A percentile compares a stretch with the other conserved stretches of the same genome.
phyloP scores from a whole-genome alignment of 495 filamentous ascomycete genomes.

The Penicillium manginii region DNA sequence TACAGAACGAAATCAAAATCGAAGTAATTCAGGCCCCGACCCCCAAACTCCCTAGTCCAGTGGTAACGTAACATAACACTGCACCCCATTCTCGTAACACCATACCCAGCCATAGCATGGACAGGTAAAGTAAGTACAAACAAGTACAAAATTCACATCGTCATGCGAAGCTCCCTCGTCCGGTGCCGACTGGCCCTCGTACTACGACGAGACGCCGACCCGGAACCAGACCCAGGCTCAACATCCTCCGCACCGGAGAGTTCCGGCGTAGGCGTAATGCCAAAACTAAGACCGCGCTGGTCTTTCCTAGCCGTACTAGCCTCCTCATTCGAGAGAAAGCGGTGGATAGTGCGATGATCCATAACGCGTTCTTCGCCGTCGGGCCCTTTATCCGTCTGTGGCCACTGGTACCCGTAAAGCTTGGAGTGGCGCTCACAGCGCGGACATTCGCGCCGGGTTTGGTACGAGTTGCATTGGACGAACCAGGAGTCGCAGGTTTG shows the following conservation, averaged over 20 bases:
- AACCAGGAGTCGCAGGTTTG: slow-evolving; percentile 79
- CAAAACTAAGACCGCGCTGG: slow-evolving; percentile 41
- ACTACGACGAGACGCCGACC: slow-evolving; percentile 32
- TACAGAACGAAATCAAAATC: not conserved
- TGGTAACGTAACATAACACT: not conserved
- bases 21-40: not conserved
- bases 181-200: slow-evolving; percentile 43
- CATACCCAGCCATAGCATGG: no score
- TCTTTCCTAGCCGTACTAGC: slow-evolving; percentile 54
- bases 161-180: slow-evolving; percentile 42
- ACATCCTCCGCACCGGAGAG: no score
- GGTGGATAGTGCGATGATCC: slow-evolving; percentile 72
- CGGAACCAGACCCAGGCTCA: not conserved
- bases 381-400: slow-evolving; percentile 83
- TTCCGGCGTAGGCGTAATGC: slow-evolving; percentile 43
- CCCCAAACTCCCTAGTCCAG: not conserved
- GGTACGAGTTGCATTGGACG: slow-evolving; percentile 84
- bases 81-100: not conserved
- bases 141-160: no score
- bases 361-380: slow-evolving; percentile 79
- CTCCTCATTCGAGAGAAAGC: slow-evolving; percentile 69
- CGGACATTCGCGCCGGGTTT: slow-evolving; percentile 80
- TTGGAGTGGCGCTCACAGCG: slow-evolving; percentile 95
- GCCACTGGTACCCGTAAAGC: slow-evolving; percentile 93
- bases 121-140: no score